Conservation (phyloP, 192 early-diverging fungal species). For the Coemansia sp. region DNA sequence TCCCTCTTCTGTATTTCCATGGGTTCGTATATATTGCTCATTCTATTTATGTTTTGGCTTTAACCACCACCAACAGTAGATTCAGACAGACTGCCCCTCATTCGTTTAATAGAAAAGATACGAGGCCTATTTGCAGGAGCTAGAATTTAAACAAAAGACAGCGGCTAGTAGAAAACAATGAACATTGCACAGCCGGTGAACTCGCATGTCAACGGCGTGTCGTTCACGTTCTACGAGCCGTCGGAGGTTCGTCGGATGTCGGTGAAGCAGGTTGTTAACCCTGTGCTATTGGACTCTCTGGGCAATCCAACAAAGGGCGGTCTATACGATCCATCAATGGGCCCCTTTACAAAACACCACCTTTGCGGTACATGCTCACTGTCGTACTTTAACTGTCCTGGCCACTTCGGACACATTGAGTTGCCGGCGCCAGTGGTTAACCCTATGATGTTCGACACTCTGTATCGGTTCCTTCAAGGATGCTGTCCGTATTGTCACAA, state of each 20-base stretch:
- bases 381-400: constrained; percentile 81
- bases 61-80: too few relatives aligned
- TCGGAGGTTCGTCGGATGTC: constrained; percentile 90
- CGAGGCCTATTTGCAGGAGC: too few relatives aligned
- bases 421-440: constrained; percentile 86
- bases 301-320: constrained; percentile 89
- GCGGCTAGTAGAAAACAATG: constrained; percentile 55
- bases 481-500: constrained; percentile 89
- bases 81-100: too few relatives aligned
- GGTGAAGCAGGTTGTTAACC: constrained; percentile 91
- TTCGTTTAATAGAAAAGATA: too few relatives aligned
- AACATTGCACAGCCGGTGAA: constrained; percentile 85
- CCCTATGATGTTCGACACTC: constrained; percentile 90
- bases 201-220: constrained; percentile 78
- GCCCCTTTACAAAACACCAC: constrained; percentile 82
- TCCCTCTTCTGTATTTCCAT: too few relatives aligned
- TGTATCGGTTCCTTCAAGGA: constrained; percentile 83
- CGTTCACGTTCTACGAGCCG: constrained; percentile 88
- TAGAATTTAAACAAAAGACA: too few relatives aligned
- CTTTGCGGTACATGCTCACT: constrained; percentile 84
- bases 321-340: constrained; percentile 91
- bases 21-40: too few relatives aligned
- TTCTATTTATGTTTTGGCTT: too few relatives aligned
- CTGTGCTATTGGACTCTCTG: constrained; percentile 82
- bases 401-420: constrained; percentile 97